A percentile compares a stretch with the other conserved stretches of the same genome.
phyloP scores from a whole-genome alignment of 768 basidiomycete genomes.

The Mrakia hoshinonis region DNA sequence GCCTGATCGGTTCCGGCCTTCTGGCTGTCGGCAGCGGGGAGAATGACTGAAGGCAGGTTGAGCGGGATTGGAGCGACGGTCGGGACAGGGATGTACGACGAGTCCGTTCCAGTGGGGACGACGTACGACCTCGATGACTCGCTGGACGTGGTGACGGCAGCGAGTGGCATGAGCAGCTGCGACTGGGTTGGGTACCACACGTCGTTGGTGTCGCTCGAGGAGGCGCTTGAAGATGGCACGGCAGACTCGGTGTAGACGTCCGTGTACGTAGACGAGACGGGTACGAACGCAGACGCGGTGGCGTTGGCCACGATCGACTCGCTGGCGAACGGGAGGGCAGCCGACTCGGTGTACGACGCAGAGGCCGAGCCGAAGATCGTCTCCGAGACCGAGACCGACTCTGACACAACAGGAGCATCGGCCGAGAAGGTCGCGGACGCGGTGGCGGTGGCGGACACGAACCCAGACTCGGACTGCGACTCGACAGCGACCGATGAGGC shows the following conservation, averaged over 20 bases:
- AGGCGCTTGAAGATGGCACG: not conserved
- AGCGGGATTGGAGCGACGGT: constrained; percentile 13
- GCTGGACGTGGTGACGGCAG: not conserved
- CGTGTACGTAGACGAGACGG: not conserved
- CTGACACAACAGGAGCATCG: not conserved
- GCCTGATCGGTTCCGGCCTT: not conserved
- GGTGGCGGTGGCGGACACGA: not conserved
- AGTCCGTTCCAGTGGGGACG: not conserved
- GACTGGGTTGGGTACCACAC: constrained; percentile 20
- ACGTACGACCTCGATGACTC: not conserved
- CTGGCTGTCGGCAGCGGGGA: constrained; percentile 5
- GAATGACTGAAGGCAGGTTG: constrained; percentile 25
- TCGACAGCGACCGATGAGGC: not conserved
- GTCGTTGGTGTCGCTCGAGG: constrained; percentile 20
- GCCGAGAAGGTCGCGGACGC: constrained; percentile 2
- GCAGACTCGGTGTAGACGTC: too few relatives aligned
- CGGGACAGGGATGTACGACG: constrained; percentile 1
- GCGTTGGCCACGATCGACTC: too few relatives aligned
- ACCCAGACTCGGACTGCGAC: not conserved
- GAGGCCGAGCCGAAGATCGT: not conserved
- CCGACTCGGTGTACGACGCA: not conserved
- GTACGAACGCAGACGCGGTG: not conserved
- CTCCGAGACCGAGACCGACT: not conserved
- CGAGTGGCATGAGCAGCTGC: constrained; percentile 19
- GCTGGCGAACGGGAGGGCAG: not conserved